Evolutionary conservation across 139 green algal genomes (phyloP).

Genomic region (Astrephomene gubernaculifera): DNA sequence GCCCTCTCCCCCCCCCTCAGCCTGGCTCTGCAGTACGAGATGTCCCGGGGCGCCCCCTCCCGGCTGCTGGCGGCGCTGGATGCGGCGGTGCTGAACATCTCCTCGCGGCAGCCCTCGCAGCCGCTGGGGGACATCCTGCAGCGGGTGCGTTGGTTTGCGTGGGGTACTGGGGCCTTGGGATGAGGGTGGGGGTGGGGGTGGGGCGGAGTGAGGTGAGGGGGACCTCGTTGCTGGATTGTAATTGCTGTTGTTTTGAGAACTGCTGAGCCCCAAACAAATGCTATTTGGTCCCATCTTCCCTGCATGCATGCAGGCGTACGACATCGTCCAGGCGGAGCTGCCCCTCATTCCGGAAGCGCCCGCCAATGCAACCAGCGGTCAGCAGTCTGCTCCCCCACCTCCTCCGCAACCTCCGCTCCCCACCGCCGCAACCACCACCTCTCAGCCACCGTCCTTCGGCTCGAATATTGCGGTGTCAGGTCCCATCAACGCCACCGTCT

Average conservation of each 20-base stretch:
- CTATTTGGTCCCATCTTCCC: neutral
- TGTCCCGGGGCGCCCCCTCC: neutral
- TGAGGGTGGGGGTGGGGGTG: too few relatives aligned
- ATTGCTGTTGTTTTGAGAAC: too few relatives aligned
- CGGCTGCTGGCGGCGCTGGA: neutral
- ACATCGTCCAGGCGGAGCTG: neutral
- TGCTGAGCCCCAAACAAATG: too few relatives aligned
- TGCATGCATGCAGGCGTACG: neutral
- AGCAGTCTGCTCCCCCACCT: neutral
- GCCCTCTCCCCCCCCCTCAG: neutral
- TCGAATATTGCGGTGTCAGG: neutral
- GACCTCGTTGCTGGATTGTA: too few relatives aligned
- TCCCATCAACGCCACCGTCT: neutral
- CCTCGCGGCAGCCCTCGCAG: neutral
- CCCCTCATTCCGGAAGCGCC: neutral
- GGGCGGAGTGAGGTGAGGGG: too few relatives aligned
- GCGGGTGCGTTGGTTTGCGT: neutral
- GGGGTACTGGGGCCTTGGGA: too few relatives aligned
- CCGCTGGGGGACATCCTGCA: neutral
- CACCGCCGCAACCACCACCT: neutral
- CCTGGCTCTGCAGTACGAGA: conserved; percentile 16
- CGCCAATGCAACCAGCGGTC: neutral
- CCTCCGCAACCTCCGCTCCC: neutral
- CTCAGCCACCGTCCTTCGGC: neutral
- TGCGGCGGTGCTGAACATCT: neutral